A percentile compares a stretch with the other conserved stretches of the same genome.
Evolutionary conservation across 2,329 filamentous ascomycete species (phyloP).

Genomic region (Phyllosticta citrichinensis): DNA sequence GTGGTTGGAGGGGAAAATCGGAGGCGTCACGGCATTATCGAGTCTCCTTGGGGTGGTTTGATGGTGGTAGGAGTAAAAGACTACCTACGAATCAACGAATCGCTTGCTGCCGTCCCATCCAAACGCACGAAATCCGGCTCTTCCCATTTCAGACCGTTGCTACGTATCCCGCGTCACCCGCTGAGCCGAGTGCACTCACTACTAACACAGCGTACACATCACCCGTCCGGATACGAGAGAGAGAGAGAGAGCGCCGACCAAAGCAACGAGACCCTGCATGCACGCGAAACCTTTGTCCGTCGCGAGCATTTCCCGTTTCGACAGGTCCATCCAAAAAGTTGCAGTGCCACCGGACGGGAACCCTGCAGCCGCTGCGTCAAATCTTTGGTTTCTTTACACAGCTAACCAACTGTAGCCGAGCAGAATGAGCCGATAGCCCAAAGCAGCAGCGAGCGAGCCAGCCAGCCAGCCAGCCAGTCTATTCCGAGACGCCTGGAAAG

Average conservation of each 20-base stretch:
- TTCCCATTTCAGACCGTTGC: no score
- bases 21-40: neutral
- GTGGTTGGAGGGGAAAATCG: neutral
- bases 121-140: neutral
- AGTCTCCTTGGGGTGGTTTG: neutral
- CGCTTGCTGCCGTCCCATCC: constrained; percentile 7
- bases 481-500: no score
- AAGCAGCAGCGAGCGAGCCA: no score
- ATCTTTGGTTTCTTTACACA: neutral
- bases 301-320: neutral
- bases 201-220: neutral
- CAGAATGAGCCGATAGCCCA: neutral
- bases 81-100: constrained; percentile 3
- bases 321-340: neutral
- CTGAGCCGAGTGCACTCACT: no score
- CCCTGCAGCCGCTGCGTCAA: neutral
- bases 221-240: neutral
- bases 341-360: neutral
- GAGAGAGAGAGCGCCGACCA: no score
- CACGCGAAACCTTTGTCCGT: neutral
- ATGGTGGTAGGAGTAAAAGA: neutral
- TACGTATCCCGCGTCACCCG: no score
- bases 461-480: no score
- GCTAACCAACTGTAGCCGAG: neutral
- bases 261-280: neutral